phyloP scores from a whole-genome alignment of 2,329 filamentous ascomycete genomes.

The Tolypocladium amazonense region DNA sequence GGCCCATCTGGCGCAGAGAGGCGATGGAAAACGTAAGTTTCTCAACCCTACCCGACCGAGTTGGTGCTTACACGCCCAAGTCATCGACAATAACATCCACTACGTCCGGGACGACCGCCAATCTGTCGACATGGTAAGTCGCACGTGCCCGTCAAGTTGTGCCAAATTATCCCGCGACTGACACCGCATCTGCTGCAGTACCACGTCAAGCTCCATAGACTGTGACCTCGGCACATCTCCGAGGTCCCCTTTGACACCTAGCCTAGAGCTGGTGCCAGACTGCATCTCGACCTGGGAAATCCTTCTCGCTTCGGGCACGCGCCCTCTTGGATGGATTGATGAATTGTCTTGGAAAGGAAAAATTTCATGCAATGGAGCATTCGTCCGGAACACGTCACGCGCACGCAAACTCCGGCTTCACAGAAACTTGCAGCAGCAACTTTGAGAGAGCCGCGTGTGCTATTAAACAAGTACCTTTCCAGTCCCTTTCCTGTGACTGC shows the following conservation, averaged over 20 bases:
- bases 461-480: neutral
- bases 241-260: neutral
- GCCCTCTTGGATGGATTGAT: neutral
- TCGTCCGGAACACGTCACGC: neutral
- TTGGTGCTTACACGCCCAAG: constrained; percentile 8
- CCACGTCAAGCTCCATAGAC: constrained; percentile 12
- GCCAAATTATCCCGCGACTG: neutral
- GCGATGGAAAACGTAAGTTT: constrained; percentile 17
- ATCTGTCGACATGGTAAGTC: constrained; percentile 20
- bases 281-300: neutral
- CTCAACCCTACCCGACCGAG: neutral
- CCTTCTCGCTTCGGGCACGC: neutral
- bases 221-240: neutral
- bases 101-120: constrained; percentile 18
- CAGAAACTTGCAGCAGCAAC: neutral
- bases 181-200: constrained; percentile 10
- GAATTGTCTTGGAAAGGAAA: neutral
- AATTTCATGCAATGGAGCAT: neutral
- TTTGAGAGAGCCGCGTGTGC: neutral
- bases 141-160: neutral
- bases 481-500: neutral
- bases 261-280: neutral
- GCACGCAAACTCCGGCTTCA: neutral
- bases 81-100: constrained; percentile 24
- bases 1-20: constrained; percentile 22